Conservation (phyloP, 352 stramenopile species). For the Sclerospora graminicola region DNA sequence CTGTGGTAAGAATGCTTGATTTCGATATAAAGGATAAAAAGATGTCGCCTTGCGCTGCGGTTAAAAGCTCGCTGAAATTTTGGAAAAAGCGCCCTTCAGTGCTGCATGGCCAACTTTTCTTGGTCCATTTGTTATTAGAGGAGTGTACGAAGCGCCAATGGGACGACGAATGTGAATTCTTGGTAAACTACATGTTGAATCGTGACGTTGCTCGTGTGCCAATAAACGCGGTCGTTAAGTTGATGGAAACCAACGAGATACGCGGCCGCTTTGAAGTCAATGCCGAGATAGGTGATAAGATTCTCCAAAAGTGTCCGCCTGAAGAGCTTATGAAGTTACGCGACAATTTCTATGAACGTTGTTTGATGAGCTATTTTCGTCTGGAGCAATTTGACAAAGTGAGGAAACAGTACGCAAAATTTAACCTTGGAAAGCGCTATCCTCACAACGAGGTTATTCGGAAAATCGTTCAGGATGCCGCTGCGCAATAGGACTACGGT, state of each 20-base stretch:
- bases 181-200: constrained; percentile 23
- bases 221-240: constrained; percentile 19
- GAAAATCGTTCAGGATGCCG: constrained; percentile 23
- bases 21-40: constrained; percentile 19
- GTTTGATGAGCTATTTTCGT: constrained; percentile 28
- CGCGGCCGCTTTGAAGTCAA: constrained; percentile 24
- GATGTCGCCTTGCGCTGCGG: constrained; percentile 10
- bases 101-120: constrained; percentile 28
- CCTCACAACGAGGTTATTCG: constrained; percentile 25
- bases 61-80: constrained; percentile 26
- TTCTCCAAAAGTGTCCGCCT: constrained; percentile 14
- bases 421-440: constrained; percentile 20
- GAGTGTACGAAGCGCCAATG: constrained; percentile 17
- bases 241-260: constrained; percentile 27
- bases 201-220: constrained; percentile 16
- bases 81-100: constrained; percentile 26
- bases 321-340: constrained; percentile 15
- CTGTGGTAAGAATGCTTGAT: constrained; percentile 22
- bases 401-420: constrained; percentile 6
- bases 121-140: constrained; percentile 36
- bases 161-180: constrained; percentile 21
- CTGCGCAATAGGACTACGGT: constrained; percentile 19
- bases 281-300: constrained; percentile 19
- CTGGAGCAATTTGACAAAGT: constrained; percentile 27
- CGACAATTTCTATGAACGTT: constrained; percentile 26